Conservation (phyloP, 129 eudicot genomes). For the Tagetes patula region DNA sequence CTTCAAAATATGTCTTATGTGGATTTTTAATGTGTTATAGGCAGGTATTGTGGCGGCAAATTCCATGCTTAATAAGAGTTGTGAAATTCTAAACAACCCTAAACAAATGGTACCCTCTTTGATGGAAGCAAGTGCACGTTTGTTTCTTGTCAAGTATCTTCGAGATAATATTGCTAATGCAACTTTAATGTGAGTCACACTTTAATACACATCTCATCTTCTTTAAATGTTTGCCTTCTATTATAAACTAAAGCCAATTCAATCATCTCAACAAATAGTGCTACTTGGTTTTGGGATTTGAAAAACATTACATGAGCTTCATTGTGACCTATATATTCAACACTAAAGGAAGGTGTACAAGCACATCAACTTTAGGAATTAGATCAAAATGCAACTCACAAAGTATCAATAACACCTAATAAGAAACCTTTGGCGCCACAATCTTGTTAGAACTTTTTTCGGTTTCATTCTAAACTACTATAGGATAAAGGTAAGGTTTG, state of each 20-base stretch:
- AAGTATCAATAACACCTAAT: too few relatives aligned
- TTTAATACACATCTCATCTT: neutral
- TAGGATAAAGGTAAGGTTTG: too few relatives aligned
- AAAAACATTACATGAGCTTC: too few relatives aligned
- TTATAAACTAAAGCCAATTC: neutral
- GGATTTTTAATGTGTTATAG: slow-evolving; percentile 33
- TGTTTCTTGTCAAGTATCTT: slow-evolving; percentile 56
- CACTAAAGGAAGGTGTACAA: too few relatives aligned
- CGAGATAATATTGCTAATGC: slow-evolving; percentile 51
- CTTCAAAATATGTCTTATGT: neutral
- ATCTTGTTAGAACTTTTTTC: too few relatives aligned
- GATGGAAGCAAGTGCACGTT: slow-evolving; percentile 69
- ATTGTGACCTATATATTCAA: too few relatives aligned
- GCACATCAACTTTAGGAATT: too few relatives aligned
- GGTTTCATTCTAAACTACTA: too few relatives aligned
- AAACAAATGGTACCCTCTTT: slow-evolving; percentile 76
- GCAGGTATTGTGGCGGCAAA: slow-evolving; percentile 68
- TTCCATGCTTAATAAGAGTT: slow-evolving; percentile 44
- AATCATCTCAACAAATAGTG: neutral
- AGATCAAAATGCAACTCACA: too few relatives aligned
- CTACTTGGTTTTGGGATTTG: neutral
- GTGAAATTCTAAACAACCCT: slow-evolving; percentile 45
- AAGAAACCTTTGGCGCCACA: too few relatives aligned
- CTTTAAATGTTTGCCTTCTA: neutral
- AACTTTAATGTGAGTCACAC: slow-evolving; percentile 61